Conservation (phyloP, 140 eudicot species). For the Oenanthe javanica region DNA sequence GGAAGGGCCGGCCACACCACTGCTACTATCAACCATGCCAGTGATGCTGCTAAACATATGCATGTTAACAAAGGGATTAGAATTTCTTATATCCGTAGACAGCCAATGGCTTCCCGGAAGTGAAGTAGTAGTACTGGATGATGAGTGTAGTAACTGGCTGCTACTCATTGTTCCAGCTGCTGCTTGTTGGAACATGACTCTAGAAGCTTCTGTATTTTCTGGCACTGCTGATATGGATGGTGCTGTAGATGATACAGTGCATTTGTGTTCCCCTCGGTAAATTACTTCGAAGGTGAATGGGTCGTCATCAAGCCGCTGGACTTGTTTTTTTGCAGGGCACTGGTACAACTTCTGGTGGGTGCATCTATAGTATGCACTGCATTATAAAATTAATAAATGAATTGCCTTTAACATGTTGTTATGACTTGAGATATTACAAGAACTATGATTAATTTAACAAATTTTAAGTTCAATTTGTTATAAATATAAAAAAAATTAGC, state of each 20-base stretch:
- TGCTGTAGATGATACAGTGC: conserved; percentile 68
- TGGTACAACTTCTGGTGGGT: conserved; percentile 78
- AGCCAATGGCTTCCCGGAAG: conserved; percentile 36
- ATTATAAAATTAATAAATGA: not conserved
- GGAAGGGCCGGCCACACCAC: conserved; percentile 13
- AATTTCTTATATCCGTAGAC: conserved; percentile 35
- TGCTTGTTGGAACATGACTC: not conserved
- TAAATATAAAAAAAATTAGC: too few species aligned
- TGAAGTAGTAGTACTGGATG: not conserved
- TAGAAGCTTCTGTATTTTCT: not conserved
- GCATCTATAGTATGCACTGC: conserved; percentile 75
- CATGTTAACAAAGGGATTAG: conserved; percentile 16
- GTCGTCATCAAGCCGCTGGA: conserved; percentile 71
- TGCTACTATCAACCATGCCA: not conserved
- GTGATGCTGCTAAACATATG: conserved; percentile 7
- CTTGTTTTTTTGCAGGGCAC: conserved; percentile 91
- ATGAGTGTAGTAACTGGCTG: conserved; percentile 14
- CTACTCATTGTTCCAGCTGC: not conserved
- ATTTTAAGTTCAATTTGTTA: too few species aligned
- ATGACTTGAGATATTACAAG: too few species aligned
- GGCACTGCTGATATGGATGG: conserved; percentile 55
- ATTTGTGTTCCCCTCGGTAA: conserved; percentile 69
- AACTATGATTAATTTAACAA: too few species aligned
- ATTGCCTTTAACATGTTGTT: too few species aligned
- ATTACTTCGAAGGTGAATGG: conserved; percentile 62